A percentile compares a stretch with the other conserved stretches of the same genome.
Evolutionary conservation across 2,329 filamentous ascomycete species (phyloP).

Genomic region (Byssochlamys sp.): DNA sequence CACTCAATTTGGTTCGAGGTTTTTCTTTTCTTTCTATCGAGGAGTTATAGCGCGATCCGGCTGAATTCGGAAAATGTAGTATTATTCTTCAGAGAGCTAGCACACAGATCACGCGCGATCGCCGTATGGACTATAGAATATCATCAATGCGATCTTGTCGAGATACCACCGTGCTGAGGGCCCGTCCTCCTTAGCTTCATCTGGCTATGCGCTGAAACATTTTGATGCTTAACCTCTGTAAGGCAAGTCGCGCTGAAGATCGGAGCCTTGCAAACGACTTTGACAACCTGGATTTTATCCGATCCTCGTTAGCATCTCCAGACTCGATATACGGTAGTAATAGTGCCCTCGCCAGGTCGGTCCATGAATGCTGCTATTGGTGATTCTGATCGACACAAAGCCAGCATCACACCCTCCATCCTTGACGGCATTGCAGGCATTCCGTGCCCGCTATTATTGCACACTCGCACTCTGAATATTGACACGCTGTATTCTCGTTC

Average conservation of each 20-base stretch:
- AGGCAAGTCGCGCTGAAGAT: not conserved
- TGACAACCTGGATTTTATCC: not conserved
- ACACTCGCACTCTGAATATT: not conserved
- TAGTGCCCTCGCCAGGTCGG: not conserved
- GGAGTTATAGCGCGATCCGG: not conserved
- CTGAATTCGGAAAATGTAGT: not conserved
- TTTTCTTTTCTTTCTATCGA: not conserved
- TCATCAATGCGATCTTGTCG: too few relatives aligned
- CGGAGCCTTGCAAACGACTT: not conserved
- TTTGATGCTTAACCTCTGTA: not conserved
- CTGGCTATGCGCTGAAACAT: not conserved
- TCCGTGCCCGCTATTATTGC: not conserved
- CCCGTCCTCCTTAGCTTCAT: not conserved
- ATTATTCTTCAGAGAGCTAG: not conserved
- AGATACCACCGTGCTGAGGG: not conserved
- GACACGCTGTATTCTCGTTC: not conserved
- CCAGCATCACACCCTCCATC: not conserved
- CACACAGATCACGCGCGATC: not conserved
- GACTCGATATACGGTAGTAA: not conserved
- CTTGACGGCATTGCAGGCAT: not conserved
- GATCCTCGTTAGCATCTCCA: not conserved
- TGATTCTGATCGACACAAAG: not conserved
- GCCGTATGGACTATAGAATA: not conserved
- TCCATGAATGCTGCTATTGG: too few relatives aligned
- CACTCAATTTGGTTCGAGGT: not conserved